phyloP scores from a whole-genome alignment of 441 rosid genomes.

The Rhodomyrtus psidioides region DNA sequence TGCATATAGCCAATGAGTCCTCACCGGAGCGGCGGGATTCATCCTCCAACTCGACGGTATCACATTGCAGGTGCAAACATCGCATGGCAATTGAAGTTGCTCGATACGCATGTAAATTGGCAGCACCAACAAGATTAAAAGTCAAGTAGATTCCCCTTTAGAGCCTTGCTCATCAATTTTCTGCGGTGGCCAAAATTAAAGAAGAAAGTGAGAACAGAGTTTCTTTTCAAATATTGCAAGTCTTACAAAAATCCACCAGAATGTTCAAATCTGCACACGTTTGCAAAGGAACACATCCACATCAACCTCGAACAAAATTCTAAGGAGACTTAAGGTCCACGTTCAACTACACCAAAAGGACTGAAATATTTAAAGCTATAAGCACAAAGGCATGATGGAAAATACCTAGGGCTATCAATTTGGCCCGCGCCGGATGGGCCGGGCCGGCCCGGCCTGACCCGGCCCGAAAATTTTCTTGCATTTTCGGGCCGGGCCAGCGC shows the following conservation, averaged over 20 bases:
- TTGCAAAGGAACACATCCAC: background rate
- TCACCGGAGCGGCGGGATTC: background rate
- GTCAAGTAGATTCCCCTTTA: conserved; percentile 25
- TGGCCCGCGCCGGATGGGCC: too few species aligned
- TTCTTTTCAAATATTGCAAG: background rate
- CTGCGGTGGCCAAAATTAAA: conserved; percentile 13
- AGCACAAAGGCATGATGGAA: background rate
- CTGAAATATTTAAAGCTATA: background rate
- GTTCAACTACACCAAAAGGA: background rate
- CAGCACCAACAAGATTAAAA: background rate
- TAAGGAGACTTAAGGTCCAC: background rate
- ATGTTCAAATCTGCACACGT: background rate
- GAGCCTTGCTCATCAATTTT: conserved; percentile 29
- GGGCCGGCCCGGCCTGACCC: too few species aligned
- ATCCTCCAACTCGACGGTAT: background rate
- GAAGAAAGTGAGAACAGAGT: background rate
- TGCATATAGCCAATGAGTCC: background rate
- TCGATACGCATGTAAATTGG: background rate
- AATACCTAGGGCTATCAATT: too few species aligned
- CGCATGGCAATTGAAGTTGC: background rate
- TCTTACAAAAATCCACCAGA: background rate
- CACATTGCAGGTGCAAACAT: background rate
- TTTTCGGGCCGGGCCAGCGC: too few species aligned
- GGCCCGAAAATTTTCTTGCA: too few species aligned
- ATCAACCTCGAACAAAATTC: background rate